Percentiles rank a stretch among this genome's conserved stretches.
phyloP scores from a whole-genome alignment of 345 rosid species.

The Brassica incana region DNA sequence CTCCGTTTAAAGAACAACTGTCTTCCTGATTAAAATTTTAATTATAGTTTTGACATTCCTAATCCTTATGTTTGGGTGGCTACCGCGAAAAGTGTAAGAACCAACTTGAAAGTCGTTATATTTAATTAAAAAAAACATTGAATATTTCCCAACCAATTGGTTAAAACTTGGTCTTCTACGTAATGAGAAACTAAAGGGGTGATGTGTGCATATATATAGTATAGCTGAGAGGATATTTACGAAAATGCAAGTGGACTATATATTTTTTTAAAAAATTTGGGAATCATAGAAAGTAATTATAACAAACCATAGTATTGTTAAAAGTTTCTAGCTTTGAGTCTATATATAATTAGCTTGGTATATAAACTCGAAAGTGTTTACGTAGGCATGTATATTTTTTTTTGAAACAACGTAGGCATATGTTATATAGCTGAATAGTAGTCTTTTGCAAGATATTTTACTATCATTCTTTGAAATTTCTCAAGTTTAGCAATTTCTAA shows the following conservation, averaged over 20 bases:
- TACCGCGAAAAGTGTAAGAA: constrained; percentile 14
- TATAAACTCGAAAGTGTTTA: background rate
- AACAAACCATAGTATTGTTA: background rate
- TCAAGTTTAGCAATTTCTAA: background rate
- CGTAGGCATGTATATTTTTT: background rate
- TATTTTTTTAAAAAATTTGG: background rate
- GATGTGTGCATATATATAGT: background rate
- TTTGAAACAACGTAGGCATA: background rate
- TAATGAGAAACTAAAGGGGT: background rate
- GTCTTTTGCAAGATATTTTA: background rate
- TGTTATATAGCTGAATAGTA: background rate
- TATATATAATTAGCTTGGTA: background rate
- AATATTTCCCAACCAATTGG: constrained; percentile 10
- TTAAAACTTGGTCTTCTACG: constrained; percentile 11
- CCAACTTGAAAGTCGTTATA: constrained; percentile 11
- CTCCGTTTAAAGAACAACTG: constrained; percentile 20
- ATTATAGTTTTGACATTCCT: constrained; percentile 3
- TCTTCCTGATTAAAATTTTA: background rate
- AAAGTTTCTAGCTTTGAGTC: background rate
- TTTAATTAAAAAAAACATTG: background rate
- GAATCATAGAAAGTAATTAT: background rate
- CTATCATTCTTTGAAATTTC: background rate
- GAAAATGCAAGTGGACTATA: constrained; percentile 17
- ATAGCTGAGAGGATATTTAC: background rate
- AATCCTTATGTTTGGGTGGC: constrained; percentile 4